Conservation (phyloP, 257 asterid species). For the Asclepias syriaca region DNA sequence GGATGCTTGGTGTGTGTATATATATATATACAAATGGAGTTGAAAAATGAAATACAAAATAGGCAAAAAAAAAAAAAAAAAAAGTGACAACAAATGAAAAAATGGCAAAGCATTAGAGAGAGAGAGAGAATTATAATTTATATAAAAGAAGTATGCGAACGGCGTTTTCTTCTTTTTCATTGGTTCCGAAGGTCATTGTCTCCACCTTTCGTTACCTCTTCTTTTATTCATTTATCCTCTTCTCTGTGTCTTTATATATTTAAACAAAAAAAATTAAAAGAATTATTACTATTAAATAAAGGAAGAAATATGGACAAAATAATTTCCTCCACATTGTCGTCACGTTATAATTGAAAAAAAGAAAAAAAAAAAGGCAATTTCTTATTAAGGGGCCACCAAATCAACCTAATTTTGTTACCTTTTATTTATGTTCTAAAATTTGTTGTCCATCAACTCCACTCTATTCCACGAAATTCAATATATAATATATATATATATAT, state of each 20-base stretch:
- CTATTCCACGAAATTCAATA: not conserved
- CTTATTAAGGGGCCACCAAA: not conserved
- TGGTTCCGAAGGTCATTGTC: conserved; percentile 8
- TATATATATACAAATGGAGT: not conserved
- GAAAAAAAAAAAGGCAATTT: not conserved
- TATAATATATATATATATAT: too few relatives aligned
- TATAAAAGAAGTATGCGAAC: not conserved
- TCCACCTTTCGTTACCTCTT: conserved; percentile 6
- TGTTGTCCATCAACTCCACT: not conserved
- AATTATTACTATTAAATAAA: too few relatives aligned
- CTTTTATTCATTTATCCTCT: not conserved
- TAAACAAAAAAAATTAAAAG: too few relatives aligned
- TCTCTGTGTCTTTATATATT: not conserved
- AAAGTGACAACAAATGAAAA: not conserved
- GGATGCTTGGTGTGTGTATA: not conserved
- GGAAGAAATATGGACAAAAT: not conserved
- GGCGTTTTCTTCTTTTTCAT: conserved; percentile 3
- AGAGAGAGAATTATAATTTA: too few relatives aligned
- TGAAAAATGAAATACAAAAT: not conserved
- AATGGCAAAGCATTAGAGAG: too few relatives aligned
- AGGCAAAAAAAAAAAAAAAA: not conserved
- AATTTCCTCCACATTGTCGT: not conserved
- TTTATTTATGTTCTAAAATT: too few relatives aligned
- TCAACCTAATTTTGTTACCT: conserved; percentile 2
- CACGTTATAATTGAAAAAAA: not conserved